Evolutionary conservation across 257 asterid species (phyloP), one percentile per base, ranked within the genome.

Genomic region (Nicotiana attenuata): DNA sequence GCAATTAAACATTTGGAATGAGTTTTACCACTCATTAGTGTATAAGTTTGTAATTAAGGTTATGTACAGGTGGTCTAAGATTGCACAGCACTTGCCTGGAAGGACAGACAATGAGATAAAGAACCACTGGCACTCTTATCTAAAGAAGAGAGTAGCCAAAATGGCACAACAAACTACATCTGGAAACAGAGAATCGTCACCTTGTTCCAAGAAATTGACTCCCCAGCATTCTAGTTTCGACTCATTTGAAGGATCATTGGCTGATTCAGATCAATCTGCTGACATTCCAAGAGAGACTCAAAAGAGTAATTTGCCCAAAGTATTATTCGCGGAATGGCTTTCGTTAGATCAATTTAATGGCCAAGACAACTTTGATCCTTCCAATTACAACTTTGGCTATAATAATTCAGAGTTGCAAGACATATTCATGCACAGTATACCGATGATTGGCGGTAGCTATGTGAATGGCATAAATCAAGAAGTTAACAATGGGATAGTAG

Each of bases 281-380:
- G 76, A 86, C n/a, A 31, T 61, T 65, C 76, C 77, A 29, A 28
- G 6, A 19, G 86, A 81, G 73, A 47, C 77, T 81, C 82, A 60
- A 31, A 87, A 83, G n/a, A 53, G 86, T 82, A 89, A 53, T 50
- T 82, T 89, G 28, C 98, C 98, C 0, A 92, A 92, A 84, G 84
- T 93, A 66, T 56, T 95, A 6, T 95, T 95, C 65, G 84, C 98
- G 3, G 98, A 95, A 81, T 95, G 98, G 98, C 85, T 95, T 14
- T 85, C 88, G 14, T 73, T 84, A 0, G 96, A 95, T 81, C 86
- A 85, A 59, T 88, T 88, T 77, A 84, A 82, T 24, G 78, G 81
- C 22, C 88, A 80, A 59, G 83, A 50, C 7, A 78, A 56, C 53
- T 47, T 55, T 75, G 19, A 76, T 31, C 77, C 83, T 85, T 56